Evolutionary conservation across 306 rosid genomes (phyloP).

Genomic region (Begonia peltatifolia): DNA sequence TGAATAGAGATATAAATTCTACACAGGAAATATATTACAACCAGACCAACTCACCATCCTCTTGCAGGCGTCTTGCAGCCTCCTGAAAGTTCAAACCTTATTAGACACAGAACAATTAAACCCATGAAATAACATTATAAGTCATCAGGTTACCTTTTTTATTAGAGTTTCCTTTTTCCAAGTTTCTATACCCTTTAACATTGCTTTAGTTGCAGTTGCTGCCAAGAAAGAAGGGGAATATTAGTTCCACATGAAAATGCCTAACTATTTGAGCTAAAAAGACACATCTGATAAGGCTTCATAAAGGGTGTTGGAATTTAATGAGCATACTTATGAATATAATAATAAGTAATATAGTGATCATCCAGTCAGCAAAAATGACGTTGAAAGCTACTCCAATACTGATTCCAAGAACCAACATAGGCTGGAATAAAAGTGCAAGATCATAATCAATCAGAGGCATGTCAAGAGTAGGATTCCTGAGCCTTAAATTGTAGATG

Average conservation of each 20-base stretch:
- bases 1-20: no score
- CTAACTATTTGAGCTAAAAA: no score
- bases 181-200: slow-evolving; percentile 50
- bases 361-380: slow-evolving; percentile 72
- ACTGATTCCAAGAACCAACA: slow-evolving; percentile 80
- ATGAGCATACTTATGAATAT: slow-evolving; percentile 43
- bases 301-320: no score
- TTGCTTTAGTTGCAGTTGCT: slow-evolving; percentile 69
- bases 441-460: slow-evolving; percentile 73
- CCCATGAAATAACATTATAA: no score
- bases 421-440: slow-evolving; percentile 70
- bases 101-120: neutral
- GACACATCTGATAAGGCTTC: no score
- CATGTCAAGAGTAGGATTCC: slow-evolving; percentile 59
- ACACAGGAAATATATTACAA: no score
- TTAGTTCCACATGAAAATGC: no score
- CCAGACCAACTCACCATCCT: slow-evolving; percentile 36
- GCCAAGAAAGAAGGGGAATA: slow-evolving; percentile 4
- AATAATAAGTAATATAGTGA: slow-evolving; percentile 47
- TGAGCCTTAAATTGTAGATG: slow-evolving; percentile 50
- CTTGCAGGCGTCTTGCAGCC: slow-evolving; percentile 31
- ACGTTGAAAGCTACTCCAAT: slow-evolving; percentile 72
- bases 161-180: slow-evolving; percentile 77
- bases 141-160: slow-evolving; percentile 30
- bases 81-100: slow-evolving; percentile 21